A percentile compares a stretch with the other conserved stretches of the same genome.
Conservation (phyloP, 345 rosid genomes). For the Bruguiera parviflora region DNA sequence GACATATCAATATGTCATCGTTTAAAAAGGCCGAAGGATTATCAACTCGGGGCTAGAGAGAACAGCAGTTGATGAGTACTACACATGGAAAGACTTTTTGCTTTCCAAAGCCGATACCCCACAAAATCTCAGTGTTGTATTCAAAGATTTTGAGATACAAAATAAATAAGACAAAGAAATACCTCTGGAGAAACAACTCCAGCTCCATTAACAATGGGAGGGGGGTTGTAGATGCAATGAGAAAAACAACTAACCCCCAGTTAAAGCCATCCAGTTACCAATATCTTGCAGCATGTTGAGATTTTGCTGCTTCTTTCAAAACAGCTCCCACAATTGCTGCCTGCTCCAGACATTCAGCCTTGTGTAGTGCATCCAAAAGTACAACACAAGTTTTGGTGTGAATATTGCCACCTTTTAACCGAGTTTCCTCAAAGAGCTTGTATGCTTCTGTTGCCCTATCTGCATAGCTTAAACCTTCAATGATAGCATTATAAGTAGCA, state of each 20-base stretch:
- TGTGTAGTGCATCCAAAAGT: constrained; percentile 80
- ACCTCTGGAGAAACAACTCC: constrained; percentile 9
- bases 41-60: too few species aligned
- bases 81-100: too few species aligned
- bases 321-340: constrained; percentile 93
- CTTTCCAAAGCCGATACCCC: neutral
- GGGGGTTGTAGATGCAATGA: neutral
- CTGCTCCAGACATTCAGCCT: constrained; percentile 86
- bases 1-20: too few species aligned
- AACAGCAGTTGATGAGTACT: too few species aligned
- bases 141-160: neutral
- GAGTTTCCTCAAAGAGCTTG: constrained; percentile 76
- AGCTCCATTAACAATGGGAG: constrained; percentile 2
- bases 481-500: constrained; percentile 71
- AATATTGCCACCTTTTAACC: constrained; percentile 57
- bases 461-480: constrained; percentile 74
- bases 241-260: constrained; percentile 18
- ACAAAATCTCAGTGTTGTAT: neutral
- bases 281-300: constrained; percentile 78
- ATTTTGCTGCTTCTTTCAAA: constrained; percentile 78
- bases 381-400: constrained; percentile 75
- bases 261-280: constrained; percentile 42
- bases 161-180: constrained; percentile 2
- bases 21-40: too few species aligned
- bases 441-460: constrained; percentile 75